Conservation (phyloP, 2,329 filamentous ascomycete genomes). For the Alternaria gaisen region DNA sequence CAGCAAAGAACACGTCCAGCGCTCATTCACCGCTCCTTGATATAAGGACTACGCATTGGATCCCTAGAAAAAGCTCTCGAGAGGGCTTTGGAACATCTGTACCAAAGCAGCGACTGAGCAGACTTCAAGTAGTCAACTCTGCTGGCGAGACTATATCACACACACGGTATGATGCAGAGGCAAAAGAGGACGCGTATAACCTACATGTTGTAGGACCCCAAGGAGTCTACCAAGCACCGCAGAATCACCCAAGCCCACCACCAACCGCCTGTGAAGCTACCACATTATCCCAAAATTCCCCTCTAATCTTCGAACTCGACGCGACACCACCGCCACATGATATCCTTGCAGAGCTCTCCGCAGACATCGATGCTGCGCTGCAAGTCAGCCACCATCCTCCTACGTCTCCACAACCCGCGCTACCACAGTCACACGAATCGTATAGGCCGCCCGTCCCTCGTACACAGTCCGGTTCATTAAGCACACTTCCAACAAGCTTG, state of each 20-base stretch:
- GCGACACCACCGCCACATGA: not conserved
- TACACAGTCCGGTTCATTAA: not conserved
- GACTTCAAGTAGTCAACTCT: not conserved
- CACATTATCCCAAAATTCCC: not conserved
- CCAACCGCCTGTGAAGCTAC: not conserved
- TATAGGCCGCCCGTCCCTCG: not conserved
- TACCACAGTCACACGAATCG: not conserved
- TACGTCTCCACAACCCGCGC: not conserved
- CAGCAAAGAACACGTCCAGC: not conserved
- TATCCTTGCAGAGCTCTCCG: conserved; percentile 34
- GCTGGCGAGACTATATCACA: not conserved
- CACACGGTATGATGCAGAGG: conserved; percentile 3
- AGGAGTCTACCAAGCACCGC: conserved; percentile 7
- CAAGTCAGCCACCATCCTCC: not conserved
- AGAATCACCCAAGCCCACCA: not conserved
- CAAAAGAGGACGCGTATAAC: not conserved
- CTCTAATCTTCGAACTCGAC: conserved; percentile 25
- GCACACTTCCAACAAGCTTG: conserved; percentile 31
- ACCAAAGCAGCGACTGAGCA: not conserved
- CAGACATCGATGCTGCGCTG: conserved; percentile 17
- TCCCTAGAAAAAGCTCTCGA: not conserved
- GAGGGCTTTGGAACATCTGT: not conserved
- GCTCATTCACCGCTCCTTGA: not conserved
- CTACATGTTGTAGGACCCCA: conserved; percentile 14
- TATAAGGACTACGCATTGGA: not conserved